A percentile compares a stretch with the other conserved stretches of the same genome.
Evolutionary conservation across 1,284 basidiomycete species (phyloP).

Genomic region (Ustilago hordei): DNA sequence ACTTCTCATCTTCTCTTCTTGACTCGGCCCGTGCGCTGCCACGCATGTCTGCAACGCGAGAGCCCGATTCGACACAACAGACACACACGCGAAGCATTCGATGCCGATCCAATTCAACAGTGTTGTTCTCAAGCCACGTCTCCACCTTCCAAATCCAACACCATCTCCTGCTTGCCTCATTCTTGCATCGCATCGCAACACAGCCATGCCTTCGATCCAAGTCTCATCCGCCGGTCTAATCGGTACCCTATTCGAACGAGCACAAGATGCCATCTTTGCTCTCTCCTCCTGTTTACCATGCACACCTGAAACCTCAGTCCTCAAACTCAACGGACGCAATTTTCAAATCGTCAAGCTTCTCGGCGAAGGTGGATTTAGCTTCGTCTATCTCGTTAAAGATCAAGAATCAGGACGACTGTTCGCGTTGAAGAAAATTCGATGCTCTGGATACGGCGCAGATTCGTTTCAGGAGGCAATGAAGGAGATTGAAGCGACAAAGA

Average conservation of each 20-base stretch:
- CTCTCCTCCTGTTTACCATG: slow-evolving; percentile 58
- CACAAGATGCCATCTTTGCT: slow-evolving; percentile 58
- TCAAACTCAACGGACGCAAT: slow-evolving; percentile 64
- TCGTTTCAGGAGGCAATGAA: slow-evolving; percentile 67
- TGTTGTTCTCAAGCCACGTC: slow-evolving; percentile 30
- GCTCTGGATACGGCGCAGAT: slow-evolving; percentile 61
- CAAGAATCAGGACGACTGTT: slow-evolving; percentile 60
- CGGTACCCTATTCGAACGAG: slow-evolving; percentile 41
- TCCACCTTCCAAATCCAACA: background rate
- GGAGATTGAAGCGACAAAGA: slow-evolving; percentile 68
- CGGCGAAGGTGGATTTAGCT: slow-evolving; percentile 68
- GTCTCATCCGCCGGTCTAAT: slow-evolving; percentile 26
- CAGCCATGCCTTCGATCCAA: slow-evolving; percentile 40
- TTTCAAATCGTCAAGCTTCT: slow-evolving; percentile 65
- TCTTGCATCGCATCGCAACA: background rate
- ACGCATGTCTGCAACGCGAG: background rate
- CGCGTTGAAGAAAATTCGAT: slow-evolving; percentile 70
- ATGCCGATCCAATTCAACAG: slow-evolving; percentile 6
- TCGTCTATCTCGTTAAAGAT: slow-evolving; percentile 68
- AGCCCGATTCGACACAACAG: background rate
- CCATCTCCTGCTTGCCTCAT: background rate
- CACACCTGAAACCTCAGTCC: slow-evolving; percentile 42
- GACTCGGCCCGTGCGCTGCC: slow-evolving; percentile 5
- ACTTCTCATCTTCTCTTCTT: background rate
- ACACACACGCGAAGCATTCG: background rate